Evolutionary conservation across 75 land plant genomes (phyloP).

Genomic region (Adiantum capillusveneris): DNA sequence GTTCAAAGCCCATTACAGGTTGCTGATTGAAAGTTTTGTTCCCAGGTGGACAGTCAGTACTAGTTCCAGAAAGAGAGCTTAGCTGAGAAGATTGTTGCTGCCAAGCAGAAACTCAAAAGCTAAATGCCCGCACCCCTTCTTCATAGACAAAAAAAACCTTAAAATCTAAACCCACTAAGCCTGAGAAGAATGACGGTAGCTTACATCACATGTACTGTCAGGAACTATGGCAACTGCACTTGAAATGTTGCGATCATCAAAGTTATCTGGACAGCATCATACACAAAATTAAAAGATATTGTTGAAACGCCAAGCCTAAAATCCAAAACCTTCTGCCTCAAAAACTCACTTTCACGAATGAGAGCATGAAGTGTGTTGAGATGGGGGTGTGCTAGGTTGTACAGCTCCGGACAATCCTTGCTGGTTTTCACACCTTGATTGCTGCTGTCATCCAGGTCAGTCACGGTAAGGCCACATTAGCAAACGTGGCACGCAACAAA

Average conservation of each 20-base stretch:
- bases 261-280: neutral
- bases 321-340: no score
- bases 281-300: no score
- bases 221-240: neutral
- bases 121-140: neutral
- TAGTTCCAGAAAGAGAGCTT: neutral
- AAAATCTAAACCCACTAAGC: no score
- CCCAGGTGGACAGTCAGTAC: neutral
- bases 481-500: no score
- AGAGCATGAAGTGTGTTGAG: neutral
- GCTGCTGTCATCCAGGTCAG: neutral
- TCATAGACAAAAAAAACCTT: no score
- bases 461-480: no score
- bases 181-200: neutral
- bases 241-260: neutral
- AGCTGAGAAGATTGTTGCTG: neutral
- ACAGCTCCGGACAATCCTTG: conserved; percentile 1
- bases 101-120: neutral
- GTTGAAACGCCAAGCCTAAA: no score
- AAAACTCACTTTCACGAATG: conserved; percentile 2
- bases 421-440: neutral
- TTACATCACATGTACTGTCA: conserved; percentile 3
- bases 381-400: neutral
- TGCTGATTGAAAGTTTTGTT: neutral
- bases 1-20: conserved; percentile 2